phyloP scores from a whole-genome alignment of 129 eudicot genomes.

The Flaveria bidentis region DNA sequence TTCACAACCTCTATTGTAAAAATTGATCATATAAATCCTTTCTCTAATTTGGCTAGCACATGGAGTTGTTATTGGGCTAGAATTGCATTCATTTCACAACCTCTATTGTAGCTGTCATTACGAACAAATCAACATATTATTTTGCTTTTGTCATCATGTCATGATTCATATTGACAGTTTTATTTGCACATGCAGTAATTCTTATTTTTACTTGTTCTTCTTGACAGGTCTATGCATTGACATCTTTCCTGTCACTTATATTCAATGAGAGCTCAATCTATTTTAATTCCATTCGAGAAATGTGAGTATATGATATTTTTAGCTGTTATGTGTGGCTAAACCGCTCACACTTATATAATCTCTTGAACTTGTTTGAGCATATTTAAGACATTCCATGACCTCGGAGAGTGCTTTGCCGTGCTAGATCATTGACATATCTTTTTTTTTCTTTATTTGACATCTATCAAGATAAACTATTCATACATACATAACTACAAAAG shows the following conservation, averaged over 20 bases:
- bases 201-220: constrained; percentile 1
- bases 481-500: not conserved
- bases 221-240: constrained; percentile 72
- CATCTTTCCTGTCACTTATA: constrained; percentile 81
- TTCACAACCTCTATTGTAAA: not conserved
- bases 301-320: constrained; percentile 55
- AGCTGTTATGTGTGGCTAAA: constrained; percentile 1
- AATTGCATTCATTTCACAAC: not conserved
- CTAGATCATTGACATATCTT: no score
- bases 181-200: not conserved
- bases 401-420: no score
- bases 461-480: not conserved
- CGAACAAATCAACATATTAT: not conserved
- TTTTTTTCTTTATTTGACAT: no score
- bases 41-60: not conserved
- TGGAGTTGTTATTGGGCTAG: constrained; percentile 3
- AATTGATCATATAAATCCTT: no score
- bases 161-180: not conserved
- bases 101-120: not conserved
- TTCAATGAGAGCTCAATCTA: constrained; percentile 61
- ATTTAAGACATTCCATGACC: no score
- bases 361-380: not conserved
- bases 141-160: constrained; percentile 2
- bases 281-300: constrained; percentile 80
- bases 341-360: not conserved